These are phyloP conservation scores for Ophiostoma triangulosporum DNA, from an alignment of 2,329 filamentous ascomycete species.

Conservation along the genomic window DNA sequence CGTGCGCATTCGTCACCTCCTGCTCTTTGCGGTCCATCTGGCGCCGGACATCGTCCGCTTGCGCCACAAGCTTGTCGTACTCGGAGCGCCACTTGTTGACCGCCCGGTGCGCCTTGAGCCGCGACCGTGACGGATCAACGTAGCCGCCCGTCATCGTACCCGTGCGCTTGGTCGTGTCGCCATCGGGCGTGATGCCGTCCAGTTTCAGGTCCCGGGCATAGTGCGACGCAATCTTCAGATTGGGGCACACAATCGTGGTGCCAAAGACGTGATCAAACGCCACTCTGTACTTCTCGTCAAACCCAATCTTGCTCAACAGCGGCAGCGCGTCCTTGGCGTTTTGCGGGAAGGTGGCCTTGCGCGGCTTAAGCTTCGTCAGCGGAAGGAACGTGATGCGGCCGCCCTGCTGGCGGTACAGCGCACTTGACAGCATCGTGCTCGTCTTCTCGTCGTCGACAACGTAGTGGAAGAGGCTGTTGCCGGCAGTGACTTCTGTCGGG, in stretches of 20 bases:
- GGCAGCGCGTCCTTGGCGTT: conserved; percentile 71
- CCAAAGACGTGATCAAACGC: conserved; percentile 94
- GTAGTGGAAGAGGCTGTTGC: conserved; percentile 87
- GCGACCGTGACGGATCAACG: conserved; percentile 73
- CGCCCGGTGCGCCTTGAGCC: conserved; percentile 69
- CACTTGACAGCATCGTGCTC: conserved; percentile 66
- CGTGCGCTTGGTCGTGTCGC: conserved; percentile 88
- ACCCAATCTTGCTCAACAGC: conserved; percentile 72
- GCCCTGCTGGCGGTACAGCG: conserved; percentile 63
- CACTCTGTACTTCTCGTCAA: conserved; percentile 61
- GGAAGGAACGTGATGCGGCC: conserved; percentile 94
- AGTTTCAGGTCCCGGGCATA: conserved; percentile 87
- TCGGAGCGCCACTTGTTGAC: conserved; percentile 63
- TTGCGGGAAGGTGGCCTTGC: conserved; percentile 62
- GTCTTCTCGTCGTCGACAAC: conserved; percentile 87
- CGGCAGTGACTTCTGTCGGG: conserved; percentile 85
- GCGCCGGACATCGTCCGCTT: conserved; percentile 50
- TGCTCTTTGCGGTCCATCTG: conserved; percentile 73
- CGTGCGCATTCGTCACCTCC: conserved; percentile 74
- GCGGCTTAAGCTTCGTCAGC: conserved; percentile 63
- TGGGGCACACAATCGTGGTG: conserved; percentile 87
- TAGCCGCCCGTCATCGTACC: conserved; percentile 93
- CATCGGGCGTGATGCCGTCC: conserved; percentile 86
- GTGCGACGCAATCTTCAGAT: conserved; percentile 72
- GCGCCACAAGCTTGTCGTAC: conserved; percentile 52